Percentiles rank a stretch among this genome's conserved stretches.
Conservation (phyloP, 1,284 basidiomycete species). For the Cryptococcus neoformans region DNA sequence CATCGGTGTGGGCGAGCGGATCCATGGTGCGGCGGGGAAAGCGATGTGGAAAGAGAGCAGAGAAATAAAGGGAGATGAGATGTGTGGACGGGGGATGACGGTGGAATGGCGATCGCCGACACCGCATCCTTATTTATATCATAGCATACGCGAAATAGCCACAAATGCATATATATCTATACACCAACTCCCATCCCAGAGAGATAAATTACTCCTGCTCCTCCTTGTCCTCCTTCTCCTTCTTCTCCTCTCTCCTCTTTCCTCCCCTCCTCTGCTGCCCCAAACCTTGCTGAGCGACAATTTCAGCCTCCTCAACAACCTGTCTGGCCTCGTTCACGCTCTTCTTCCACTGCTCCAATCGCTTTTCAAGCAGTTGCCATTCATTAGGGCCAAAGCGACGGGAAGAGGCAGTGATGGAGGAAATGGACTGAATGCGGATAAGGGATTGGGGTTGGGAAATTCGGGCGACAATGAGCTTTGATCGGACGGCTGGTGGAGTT, state of each 20-base stretch:
- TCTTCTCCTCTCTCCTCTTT: neutral
- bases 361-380: slow-evolving; percentile 77
- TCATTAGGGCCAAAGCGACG: slow-evolving; percentile 73
- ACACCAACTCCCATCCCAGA: slow-evolving; percentile 14
- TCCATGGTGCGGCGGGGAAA: slow-evolving; percentile 10
- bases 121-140: no score
- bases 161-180: slow-evolving; percentile 6
- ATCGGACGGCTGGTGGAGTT: slow-evolving; percentile 66
- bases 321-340: slow-evolving; percentile 41
- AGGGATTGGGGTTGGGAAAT: slow-evolving; percentile 77
- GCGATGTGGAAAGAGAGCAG: neutral
- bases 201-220: slow-evolving; percentile 18
- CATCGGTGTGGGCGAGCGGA: slow-evolving; percentile 12
- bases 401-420: slow-evolving; percentile 50
- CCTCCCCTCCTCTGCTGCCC: slow-evolving; percentile 17
- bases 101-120: no score
- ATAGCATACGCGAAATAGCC: neutral
- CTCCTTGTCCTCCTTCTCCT: slow-evolving; percentile 9
- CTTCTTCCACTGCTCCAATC: slow-evolving; percentile 73
- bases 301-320: slow-evolving; percentile 45
- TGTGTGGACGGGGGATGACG: neutral
- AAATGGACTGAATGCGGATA: slow-evolving; percentile 71
- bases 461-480: slow-evolving; percentile 75
- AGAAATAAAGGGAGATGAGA: neutral
- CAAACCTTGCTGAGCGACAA: slow-evolving; percentile 27